A percentile compares a stretch with the other conserved stretches of the same genome.
Evolutionary conservation across 1,284 basidiomycete genomes (phyloP).

Genomic region (Apiotrichum gamsii): DNA sequence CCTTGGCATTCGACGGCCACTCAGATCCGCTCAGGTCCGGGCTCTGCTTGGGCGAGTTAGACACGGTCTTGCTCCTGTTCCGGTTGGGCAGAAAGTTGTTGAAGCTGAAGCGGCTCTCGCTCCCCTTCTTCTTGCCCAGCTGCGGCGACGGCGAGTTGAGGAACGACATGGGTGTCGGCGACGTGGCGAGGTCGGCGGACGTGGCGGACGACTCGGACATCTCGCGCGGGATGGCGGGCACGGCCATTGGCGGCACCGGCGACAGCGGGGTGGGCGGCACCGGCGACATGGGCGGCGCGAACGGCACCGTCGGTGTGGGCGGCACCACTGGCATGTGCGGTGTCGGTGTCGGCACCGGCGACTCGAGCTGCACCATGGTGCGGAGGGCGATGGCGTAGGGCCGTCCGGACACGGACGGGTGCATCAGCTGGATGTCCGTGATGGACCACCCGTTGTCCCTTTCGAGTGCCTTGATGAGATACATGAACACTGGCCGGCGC

Average conservation of each 20-base stretch:
- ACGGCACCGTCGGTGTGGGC: neutral
- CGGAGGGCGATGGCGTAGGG: neutral
- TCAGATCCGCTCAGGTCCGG: neutral
- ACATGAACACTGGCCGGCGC: constrained; percentile 4
- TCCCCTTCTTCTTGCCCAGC: neutral
- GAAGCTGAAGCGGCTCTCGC: constrained; percentile 1
- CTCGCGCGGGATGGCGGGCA: neutral
- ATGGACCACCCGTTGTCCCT: constrained; percentile 5
- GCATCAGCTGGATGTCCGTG: constrained; percentile 16
- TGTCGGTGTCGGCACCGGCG: too few relatives aligned
- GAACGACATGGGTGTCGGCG: neutral
- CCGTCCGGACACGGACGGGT: constrained; percentile 9
- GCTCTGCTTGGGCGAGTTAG: neutral
- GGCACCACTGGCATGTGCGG: too few relatives aligned
- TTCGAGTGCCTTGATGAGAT: constrained; percentile 1
- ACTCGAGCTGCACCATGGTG: too few relatives aligned
- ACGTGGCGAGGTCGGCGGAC: neutral
- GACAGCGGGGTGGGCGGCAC: neutral
- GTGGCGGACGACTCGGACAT: neutral
- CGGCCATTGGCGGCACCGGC: neutral
- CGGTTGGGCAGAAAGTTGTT: neutral
- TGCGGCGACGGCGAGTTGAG: neutral
- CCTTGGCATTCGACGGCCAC: neutral
- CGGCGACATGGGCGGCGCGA: neutral
- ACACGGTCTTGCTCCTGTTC: constrained; percentile 10